Evolutionary conservation across 2,329 filamentous ascomycete species (phyloP), one percentile per base, ranked within the genome.

Genomic region (Fusarium domesticum): DNA sequence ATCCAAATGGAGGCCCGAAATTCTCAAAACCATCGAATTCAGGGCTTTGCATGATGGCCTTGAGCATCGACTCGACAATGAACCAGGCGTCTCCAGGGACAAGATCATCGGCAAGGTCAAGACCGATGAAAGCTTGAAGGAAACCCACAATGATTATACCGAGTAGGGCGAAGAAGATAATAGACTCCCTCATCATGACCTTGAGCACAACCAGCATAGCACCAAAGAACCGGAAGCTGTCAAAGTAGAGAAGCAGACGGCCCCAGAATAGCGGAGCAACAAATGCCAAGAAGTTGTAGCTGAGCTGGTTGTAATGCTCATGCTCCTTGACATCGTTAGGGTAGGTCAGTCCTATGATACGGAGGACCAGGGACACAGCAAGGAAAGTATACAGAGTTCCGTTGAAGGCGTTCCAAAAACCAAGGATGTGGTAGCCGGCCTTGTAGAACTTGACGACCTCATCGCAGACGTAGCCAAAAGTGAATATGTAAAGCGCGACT

Each of bases 341-440:
- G 51, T 92, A 81, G 7, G 76, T 77, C 8, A 96, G 73, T 3
- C 90, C 92, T 37, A 95, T 75, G 56, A 95, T 78, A 25, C 93
- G 85, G 30, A 91, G 72, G 33, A 87, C 71, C 51, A 98, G 84
- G 3, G 89, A 95, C 4, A 87, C 79, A 0, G 83, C 80, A 25
- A 98, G 74, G 2, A 97, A 74, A 0, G 78, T 68, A 66, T 98
- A 98, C 1, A 98, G 76, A 0, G 85, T 76, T 18, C 80, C 78
- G 67, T 98, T 98, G 74, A 98, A 96, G 18, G 87, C 87, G 60
- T 96, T 96, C 93, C 93, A 97, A 66, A 98, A 98, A 16, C 89
- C 85, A 43, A 98, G 76, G 61, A 97, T 97, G 59, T 86, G 87
- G 50, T 87, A 81, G 8, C 93, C 93, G 12, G 96, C 87, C 65